phyloP scores from a whole-genome alignment of 345 rosid genomes.

The Pistacia atlantica region DNA sequence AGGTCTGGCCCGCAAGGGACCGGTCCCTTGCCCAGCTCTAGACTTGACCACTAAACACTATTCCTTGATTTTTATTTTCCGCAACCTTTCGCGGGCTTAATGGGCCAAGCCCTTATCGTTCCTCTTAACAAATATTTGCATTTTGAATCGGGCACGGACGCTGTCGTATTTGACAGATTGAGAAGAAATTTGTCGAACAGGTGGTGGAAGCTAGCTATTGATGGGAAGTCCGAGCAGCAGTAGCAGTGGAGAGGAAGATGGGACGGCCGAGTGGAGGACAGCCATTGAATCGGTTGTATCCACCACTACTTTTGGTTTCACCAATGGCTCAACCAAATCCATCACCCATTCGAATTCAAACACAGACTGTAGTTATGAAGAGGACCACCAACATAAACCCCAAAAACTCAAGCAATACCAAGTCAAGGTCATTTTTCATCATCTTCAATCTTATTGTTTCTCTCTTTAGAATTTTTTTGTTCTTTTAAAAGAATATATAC shows the following conservation, averaged over 20 bases:
- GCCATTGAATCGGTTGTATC: slow-evolving; percentile 70
- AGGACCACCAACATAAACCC: slow-evolving; percentile 33
- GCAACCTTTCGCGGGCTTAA: too few relatives aligned
- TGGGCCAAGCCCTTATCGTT: too few relatives aligned
- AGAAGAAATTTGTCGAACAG: slow-evolving; percentile 9
- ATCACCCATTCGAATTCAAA: slow-evolving; percentile 18
- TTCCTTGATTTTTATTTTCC: too few relatives aligned
- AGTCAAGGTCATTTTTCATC: slow-evolving; percentile 53
- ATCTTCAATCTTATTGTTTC: not conserved
- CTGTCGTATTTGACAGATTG: not conserved
- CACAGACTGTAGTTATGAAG: slow-evolving; percentile 30
- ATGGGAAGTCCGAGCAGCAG: slow-evolving; percentile 42
- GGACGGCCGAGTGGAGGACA: slow-evolving; percentile 72
- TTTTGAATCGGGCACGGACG: too few relatives aligned
- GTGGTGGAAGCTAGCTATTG: not conserved
- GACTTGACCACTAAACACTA: too few relatives aligned
- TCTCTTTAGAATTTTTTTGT: not conserved
- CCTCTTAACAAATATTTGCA: too few relatives aligned
- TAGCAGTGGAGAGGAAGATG: slow-evolving; percentile 76
- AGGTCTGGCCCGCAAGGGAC: too few relatives aligned
- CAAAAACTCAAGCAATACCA: slow-evolving; percentile 73
- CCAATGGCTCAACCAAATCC: slow-evolving; percentile 22
- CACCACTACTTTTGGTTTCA: slow-evolving; percentile 46
- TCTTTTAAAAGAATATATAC: not conserved
- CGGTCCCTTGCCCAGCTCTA: too few relatives aligned